phyloP scores from a whole-genome alignment of 2,329 filamentous ascomycete genomes.

The Curvularia eragrostidis region DNA sequence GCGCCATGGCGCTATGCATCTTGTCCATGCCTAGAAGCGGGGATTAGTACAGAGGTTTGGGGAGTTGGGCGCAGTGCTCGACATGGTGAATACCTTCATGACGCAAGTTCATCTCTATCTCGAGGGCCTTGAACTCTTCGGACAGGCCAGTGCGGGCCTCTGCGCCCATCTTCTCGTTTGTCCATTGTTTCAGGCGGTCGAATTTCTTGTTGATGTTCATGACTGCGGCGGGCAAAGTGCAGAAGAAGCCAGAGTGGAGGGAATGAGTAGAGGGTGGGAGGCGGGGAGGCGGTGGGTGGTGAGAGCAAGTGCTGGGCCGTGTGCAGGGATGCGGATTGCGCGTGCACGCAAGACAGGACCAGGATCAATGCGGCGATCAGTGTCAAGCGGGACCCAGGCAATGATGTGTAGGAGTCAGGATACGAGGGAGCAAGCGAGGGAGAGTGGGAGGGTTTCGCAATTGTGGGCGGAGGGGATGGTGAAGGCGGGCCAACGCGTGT shows the following conservation, averaged over 20 bases:
- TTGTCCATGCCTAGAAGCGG: slow-evolving; percentile 77
- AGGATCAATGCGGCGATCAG: slow-evolving; percentile 12
- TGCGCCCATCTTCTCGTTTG: slow-evolving; percentile 92
- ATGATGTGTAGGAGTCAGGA: not conserved
- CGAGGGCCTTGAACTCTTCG: slow-evolving; percentile 89
- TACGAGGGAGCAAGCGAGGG: not conserved
- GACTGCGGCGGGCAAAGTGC: slow-evolving; percentile 21
- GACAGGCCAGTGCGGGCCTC: slow-evolving; percentile 86
- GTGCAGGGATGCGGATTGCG: slow-evolving; percentile 22
- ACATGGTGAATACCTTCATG: slow-evolving; percentile 72
- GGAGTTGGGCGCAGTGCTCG: slow-evolving; percentile 11
- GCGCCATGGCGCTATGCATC: slow-evolving; percentile 82
- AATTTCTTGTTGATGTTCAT: slow-evolving; percentile 84
- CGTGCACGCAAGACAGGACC: slow-evolving; percentile 18
- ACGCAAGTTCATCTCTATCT: slow-evolving; percentile 87
- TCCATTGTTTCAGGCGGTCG: slow-evolving; percentile 97
- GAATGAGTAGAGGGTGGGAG: slow-evolving; percentile 11
- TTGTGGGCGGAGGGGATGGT: not conserved
- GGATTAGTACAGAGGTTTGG: slow-evolving; percentile 13
- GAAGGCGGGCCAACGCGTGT: not conserved
- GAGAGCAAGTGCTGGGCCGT: slow-evolving; percentile 24
- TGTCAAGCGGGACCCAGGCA: slow-evolving; percentile 4
- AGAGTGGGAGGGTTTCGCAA: not conserved
- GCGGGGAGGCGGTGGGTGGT: slow-evolving; percentile 20
- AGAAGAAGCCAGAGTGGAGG: slow-evolving; percentile 4